These are phyloP conservation scores for Arxiozyma slooffiae DNA, from an alignment of 1,139 yeast species.

Conservation along the genomic window DNA sequence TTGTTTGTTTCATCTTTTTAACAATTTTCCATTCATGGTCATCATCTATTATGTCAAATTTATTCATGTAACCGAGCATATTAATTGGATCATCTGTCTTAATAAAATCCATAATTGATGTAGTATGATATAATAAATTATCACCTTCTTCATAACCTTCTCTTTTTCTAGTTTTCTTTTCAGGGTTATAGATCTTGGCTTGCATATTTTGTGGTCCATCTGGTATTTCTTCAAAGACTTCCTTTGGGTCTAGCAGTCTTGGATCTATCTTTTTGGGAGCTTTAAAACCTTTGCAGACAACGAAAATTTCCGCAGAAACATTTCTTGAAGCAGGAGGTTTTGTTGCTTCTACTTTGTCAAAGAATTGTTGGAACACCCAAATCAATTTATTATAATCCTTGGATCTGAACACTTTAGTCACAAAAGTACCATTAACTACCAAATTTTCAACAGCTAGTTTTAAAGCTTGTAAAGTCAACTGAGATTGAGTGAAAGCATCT, in stretches of 20 bases:
- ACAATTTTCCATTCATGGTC: constrained; percentile 67
- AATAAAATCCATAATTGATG: constrained; percentile 72
- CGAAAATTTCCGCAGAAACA: constrained; percentile 97
- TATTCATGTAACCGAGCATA: constrained; percentile 62
- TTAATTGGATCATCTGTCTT: constrained; percentile 75
- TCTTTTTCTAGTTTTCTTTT: constrained; percentile 80
- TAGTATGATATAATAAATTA: constrained; percentile 61
- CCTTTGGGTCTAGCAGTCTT: constrained; percentile 78
- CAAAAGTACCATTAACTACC: constrained; percentile 88
- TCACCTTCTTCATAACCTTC: constrained; percentile 97
- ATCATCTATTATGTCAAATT: constrained; percentile 49
- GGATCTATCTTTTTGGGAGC: constrained; percentile 96
- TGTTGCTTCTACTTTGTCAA: constrained; percentile 94
- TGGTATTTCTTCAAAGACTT: constrained; percentile 85
- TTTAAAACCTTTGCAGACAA: constrained; percentile 89
- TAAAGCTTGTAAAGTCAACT: constrained; percentile 84
- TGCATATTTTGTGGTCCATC: constrained; percentile 75
- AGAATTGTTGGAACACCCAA: constrained; percentile 95
- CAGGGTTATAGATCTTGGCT: constrained; percentile 90
- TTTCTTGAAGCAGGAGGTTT: constrained; percentile 98
- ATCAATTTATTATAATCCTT: constrained; percentile 92
- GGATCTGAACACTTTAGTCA: constrained; percentile 92
- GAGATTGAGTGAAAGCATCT: constrained; percentile 97
- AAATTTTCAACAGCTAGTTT: constrained; percentile 93
- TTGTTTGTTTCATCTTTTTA: constrained; percentile 63